Evolutionary conservation across 371 early-diverging fungal species (phyloP), one percentile per base, ranked within the genome.

Genomic region (Mucor irregularis): DNA sequence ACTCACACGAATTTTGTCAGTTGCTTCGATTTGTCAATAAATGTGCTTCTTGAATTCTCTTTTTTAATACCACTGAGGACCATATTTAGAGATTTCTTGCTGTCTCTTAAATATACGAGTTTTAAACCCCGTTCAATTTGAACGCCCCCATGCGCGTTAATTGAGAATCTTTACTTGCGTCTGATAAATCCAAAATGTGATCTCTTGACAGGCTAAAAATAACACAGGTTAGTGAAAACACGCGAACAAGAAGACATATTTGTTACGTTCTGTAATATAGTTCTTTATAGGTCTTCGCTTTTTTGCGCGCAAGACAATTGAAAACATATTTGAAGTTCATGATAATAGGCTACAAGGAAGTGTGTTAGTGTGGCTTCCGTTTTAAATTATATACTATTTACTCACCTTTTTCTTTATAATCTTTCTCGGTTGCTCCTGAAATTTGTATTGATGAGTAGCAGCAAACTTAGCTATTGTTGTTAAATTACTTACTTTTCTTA

Each of bases 1-100:
- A 46, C 46, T 46, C 46, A 46, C 46, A 46, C 30, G 30, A 46
- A 46, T 46, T 46, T 46, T 46, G 46, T 46, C 46, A 46, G 46
- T 46, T 46, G 30, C 46, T 46, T 46, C 30, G 46, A 46, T 46
- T 46, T 46, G 46, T 46, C 10, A 46, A 46, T 46, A 46, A 46
- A 46, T 46, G 28, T 46, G 46, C 46, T 46, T 46, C 30, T 46
- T 46, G 29, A 46, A 29, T 26, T 44, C 44, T 38, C 38, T 38
- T 38, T 38, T 38, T 38, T 38, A 38, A 38, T 38, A 38, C 38
- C 38, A 38, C 38, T 38, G 38, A 38, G 38, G 38, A 38, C 38
- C 38, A 17, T 39, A n/a, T n/a, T n/a, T n/a, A n/a, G n/a, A n/a
- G n/a, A n/a, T 38, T 38, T 38, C 19, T 46, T 29, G 25, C 9